Conservation (phyloP, 441 rosid species). For the Pelargonium fulgidum region DNA sequence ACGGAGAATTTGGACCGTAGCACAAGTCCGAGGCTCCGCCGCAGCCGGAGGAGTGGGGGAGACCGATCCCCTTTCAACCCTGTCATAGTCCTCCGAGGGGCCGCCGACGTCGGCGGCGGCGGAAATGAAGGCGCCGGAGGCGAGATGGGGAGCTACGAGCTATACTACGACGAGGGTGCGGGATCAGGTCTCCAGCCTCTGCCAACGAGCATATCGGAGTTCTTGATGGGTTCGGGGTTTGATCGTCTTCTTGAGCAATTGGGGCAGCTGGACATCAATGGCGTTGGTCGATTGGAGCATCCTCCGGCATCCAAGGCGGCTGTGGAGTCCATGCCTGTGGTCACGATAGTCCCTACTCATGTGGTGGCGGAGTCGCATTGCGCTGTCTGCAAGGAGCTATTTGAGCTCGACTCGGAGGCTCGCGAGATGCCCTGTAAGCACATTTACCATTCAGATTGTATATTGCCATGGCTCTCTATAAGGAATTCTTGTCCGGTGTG, state of each 20-base stretch:
- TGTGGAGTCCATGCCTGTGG: conserved; percentile 48
- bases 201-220: conserved; percentile 51
- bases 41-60: conserved; percentile 30
- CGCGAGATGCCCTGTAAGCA: conserved; percentile 71
- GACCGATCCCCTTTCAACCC: conserved; percentile 53
- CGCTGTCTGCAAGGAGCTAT: conserved; percentile 58
- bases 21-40: conserved; percentile 25
- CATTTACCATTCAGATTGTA: conserved; percentile 56
- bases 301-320: conserved; percentile 54
- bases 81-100: conserved; percentile 48
- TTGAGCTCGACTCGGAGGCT: conserved; percentile 46
- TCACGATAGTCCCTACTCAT: conserved; percentile 34
- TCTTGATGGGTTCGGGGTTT: conserved; percentile 58
- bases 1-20: conserved; percentile 16
- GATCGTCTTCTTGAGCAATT: conserved; percentile 57
- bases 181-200: conserved; percentile 51
- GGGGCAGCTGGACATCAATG: conserved; percentile 40
- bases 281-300: conserved; percentile 34
- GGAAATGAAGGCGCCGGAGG: conserved; percentile 19
- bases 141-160: conserved; percentile 36
- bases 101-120: conserved; percentile 19
- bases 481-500: conserved; percentile 70
- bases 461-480: conserved; percentile 57
- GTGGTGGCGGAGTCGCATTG: conserved; percentile 43
- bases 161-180: conserved; percentile 45